phyloP scores from a whole-genome alignment of 2,329 filamentous ascomycete species.

The Clarireedia hainanense region DNA sequence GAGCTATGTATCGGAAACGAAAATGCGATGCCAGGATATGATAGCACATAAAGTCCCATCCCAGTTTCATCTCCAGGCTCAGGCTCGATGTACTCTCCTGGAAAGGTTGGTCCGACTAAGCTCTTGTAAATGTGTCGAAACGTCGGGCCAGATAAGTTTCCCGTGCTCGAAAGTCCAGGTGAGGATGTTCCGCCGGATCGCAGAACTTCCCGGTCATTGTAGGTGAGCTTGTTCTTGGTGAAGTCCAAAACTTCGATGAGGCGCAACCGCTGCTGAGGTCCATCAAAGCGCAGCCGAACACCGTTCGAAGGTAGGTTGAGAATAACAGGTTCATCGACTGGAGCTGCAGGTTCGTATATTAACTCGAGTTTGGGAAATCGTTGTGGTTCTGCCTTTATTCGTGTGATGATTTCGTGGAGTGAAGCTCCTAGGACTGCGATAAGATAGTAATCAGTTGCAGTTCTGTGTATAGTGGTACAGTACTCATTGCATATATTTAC shows the following conservation, averaged over 20 bases:
- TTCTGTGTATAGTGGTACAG: neutral
- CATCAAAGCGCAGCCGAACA: constrained; percentile 84
- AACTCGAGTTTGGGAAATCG: constrained; percentile 78
- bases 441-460: constrained; percentile 10
- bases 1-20: constrained; percentile 73
- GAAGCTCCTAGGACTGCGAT: constrained; percentile 74
- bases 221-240: constrained; percentile 72
- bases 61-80: constrained; percentile 40
- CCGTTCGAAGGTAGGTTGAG: constrained; percentile 78
- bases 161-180: constrained; percentile 23
- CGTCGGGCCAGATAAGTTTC: constrained; percentile 51
- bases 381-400: constrained; percentile 79
- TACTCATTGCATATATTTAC: constrained; percentile 30
- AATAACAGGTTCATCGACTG: constrained; percentile 67
- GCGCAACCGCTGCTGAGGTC: constrained; percentile 81
- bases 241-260: constrained; percentile 91
- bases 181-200: constrained; percentile 44
- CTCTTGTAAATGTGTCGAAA: constrained; percentile 90
- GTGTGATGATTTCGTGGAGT: constrained; percentile 79
- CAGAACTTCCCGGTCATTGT: constrained; percentile 73
- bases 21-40: constrained; percentile 91
- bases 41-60: constrained; percentile 76
- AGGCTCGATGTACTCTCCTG: constrained; percentile 80
- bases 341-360: constrained; percentile 66
- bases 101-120: constrained; percentile 88